These are phyloP conservation scores for Monosporascus sp. DNA, from an alignment of 2,329 filamentous ascomycete genomes.

Conservation along the genomic window DNA sequence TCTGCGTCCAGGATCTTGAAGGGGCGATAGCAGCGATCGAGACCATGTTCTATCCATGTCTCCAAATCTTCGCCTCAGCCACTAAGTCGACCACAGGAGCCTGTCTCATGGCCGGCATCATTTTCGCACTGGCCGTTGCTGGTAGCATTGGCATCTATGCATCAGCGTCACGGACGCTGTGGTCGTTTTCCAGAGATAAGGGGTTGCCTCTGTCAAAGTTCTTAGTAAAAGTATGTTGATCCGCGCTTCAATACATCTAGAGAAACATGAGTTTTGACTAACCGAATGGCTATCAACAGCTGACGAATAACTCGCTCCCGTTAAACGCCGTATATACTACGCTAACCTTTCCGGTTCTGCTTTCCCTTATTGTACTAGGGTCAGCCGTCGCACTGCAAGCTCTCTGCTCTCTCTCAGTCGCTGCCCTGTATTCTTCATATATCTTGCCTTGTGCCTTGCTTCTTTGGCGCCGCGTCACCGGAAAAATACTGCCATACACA, in stretches of 20 bases:
- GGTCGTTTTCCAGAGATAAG: conserved; percentile 21
- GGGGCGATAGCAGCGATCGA: conserved; percentile 9
- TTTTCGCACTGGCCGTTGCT: conserved; percentile 13
- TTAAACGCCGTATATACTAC: conserved; percentile 15
- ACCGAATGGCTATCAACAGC: conserved; percentile 3
- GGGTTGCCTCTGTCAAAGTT: conserved; percentile 12
- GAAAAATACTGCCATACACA: conserved; percentile 19
- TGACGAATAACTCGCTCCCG: conserved; percentile 15
- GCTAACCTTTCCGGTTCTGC: conserved; percentile 12
- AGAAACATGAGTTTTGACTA: too few species aligned
- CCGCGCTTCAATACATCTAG: background rate
- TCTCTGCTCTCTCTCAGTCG: conserved; percentile 37
- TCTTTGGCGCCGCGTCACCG: conserved; percentile 32
- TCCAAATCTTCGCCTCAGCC: conserved; percentile 18
- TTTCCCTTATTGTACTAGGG: conserved; percentile 23
- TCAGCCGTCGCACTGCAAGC: conserved; percentile 36
- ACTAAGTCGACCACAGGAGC: conserved; percentile 14
- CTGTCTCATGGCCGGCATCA: conserved; percentile 13
- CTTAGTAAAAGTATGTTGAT: background rate
- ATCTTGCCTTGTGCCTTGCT: conserved; percentile 33
- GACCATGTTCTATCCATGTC: conserved; percentile 21
- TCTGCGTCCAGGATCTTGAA: conserved; percentile 16
- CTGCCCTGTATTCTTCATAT: conserved; percentile 39
- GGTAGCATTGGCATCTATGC: conserved; percentile 18
- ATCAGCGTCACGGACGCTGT: conserved; percentile 19